Evolutionary conservation across 73 alveolate genomes (phyloP).

Genomic region (Symbiodinium natans): DNA sequence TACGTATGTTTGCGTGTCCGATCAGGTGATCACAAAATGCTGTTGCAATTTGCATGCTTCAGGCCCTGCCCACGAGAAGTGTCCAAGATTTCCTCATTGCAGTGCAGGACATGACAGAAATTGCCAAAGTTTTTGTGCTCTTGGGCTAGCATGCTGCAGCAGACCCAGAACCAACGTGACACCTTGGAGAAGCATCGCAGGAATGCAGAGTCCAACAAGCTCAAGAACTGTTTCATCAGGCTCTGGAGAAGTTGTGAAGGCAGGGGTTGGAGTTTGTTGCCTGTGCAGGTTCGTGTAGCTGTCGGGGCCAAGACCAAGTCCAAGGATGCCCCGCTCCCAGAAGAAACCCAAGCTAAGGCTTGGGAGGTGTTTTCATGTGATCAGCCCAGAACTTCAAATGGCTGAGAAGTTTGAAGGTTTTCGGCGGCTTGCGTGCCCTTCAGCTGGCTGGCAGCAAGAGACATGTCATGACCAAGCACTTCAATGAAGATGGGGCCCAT

Average conservation of each 20-base stretch:
- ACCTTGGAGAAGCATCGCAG: background rate
- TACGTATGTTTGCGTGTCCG: background rate
- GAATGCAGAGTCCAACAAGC: slow-evolving; percentile 50
- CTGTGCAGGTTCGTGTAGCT: background rate
- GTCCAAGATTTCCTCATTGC: slow-evolving; percentile 44
- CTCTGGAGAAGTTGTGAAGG: background rate
- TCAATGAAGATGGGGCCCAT: background rate
- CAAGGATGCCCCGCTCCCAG: background rate
- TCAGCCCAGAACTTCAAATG: background rate
- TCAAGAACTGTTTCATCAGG: slow-evolving; percentile 63
- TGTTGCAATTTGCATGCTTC: background rate
- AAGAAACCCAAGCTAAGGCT: background rate
- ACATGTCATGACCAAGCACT: background rate
- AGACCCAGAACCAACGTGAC: too few relatives aligned
- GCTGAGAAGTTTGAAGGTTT: slow-evolving; percentile 13
- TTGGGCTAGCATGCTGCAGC: too few relatives aligned
- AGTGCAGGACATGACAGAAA: slow-evolving; percentile 14
- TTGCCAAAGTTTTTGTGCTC: background rate
- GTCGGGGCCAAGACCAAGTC: background rate
- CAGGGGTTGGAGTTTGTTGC: background rate
- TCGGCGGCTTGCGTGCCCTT: slow-evolving; percentile 80
- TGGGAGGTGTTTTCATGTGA: background rate
- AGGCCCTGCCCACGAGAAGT: background rate
- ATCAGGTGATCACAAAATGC: background rate
- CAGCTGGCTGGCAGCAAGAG: background rate